Evolutionary conservation across 768 basidiomycete genomes (phyloP).

Genomic region (Kwoniella mangroviensis): DNA sequence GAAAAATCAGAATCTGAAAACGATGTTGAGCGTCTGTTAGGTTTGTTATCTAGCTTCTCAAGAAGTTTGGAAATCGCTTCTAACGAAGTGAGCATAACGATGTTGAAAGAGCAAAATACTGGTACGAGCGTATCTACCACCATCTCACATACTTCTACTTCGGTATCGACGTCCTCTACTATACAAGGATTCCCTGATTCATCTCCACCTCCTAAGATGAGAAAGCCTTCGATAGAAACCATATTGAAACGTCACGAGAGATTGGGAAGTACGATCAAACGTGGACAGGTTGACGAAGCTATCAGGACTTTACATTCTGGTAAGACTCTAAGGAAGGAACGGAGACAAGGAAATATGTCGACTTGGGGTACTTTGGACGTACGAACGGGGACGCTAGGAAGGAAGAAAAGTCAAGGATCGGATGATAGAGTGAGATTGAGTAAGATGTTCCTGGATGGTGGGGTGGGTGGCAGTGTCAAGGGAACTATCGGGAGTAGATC

Average conservation of each 20-base stretch:
- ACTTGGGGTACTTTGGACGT: background rate
- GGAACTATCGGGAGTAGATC: constrained; percentile 18
- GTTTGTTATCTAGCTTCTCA: constrained; percentile 33
- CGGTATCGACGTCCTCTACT: background rate
- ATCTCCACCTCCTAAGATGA: background rate
- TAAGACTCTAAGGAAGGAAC: constrained; percentile 9
- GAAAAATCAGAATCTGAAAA: constrained; percentile 67
- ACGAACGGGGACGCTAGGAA: background rate
- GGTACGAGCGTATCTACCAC: constrained; percentile 6
- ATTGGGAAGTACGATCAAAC: constrained; percentile 63
- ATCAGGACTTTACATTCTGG: constrained; percentile 68
- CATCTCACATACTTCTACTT: background rate
- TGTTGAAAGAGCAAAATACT: constrained; percentile 62
- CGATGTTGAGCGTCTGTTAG: constrained; percentile 82
- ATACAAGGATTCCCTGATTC: background rate
- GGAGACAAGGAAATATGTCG: constrained; percentile 17
- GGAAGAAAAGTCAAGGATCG: background rate
- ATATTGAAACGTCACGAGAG: background rate
- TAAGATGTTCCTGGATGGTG: constrained; percentile 80
- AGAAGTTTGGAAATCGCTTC: constrained; percentile 49
- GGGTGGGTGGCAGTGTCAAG: constrained; percentile 62
- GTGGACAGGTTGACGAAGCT: constrained; percentile 81
- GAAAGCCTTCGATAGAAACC: background rate
- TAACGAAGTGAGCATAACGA: constrained; percentile 59
- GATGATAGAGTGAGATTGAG: constrained; percentile 60